These are phyloP conservation scores for Dendrocalamus sinicus DNA, from an alignment of 176 grass and related monocot genomes.

Conservation along the genomic window DNA sequence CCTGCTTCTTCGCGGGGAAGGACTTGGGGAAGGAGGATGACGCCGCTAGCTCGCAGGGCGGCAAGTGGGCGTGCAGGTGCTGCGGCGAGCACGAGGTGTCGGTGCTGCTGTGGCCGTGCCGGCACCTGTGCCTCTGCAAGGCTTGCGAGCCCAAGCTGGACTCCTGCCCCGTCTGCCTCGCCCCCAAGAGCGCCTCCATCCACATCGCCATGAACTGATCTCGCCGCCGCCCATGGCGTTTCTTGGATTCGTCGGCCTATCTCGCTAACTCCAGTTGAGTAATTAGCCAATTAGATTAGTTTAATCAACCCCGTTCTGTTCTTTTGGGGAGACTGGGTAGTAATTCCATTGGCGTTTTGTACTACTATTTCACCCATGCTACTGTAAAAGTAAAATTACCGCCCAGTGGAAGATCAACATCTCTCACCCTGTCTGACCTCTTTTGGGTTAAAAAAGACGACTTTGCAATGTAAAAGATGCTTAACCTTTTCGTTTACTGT, in stretches of 20 bases:
- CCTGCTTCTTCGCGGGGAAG: not conserved
- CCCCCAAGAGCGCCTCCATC: conserved; percentile 55
- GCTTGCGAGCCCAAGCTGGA: conserved; percentile 46
- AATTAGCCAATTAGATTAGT: not conserved
- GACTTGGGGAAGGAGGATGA: not conserved
- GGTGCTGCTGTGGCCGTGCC: conserved; percentile 69
- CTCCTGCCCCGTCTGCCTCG: conserved; percentile 57
- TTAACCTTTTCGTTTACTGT: not conserved
- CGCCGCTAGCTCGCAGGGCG: not conserved
- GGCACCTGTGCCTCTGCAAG: conserved; percentile 74
- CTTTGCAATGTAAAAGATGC: not conserved
- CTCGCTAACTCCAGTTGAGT: not conserved
- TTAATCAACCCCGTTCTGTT: not conserved
- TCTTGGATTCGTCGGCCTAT: not conserved
- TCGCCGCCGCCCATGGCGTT: not conserved
- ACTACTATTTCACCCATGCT: not conserved
- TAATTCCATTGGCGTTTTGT: not conserved
- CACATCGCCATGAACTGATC: conserved; percentile 37
- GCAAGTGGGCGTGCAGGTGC: conserved; percentile 40
- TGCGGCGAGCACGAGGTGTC: conserved; percentile 47
- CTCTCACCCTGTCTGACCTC: not conserved
- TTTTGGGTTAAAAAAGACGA: not conserved
- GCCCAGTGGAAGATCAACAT: not conserved
- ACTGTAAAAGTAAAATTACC: not conserved
- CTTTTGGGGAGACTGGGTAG: not conserved